Percentiles rank a stretch among this genome's conserved stretches.
phyloP scores from a whole-genome alignment of 176 grass and related monocot species.

The Hordeum vulgare region DNA sequence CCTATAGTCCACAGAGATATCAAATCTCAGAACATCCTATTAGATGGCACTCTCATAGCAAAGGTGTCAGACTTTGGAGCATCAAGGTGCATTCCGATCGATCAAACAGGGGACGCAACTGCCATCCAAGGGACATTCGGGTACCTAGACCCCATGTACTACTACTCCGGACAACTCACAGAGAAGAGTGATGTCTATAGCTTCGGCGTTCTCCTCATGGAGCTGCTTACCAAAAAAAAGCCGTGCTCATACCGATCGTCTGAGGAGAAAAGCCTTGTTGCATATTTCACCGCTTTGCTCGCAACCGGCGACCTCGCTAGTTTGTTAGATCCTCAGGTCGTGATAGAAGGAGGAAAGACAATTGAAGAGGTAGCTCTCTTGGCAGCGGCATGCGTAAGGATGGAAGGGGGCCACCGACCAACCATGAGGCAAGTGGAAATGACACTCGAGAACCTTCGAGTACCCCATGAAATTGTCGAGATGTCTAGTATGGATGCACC shows the following conservation, averaged over 20 bases:
- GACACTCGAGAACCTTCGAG: background rate
- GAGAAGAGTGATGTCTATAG: conserved; percentile 50
- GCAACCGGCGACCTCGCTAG: background rate
- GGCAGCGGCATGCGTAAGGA: conserved; percentile 7
- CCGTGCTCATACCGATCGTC: conserved; percentile 15
- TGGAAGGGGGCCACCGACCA: conserved; percentile 19
- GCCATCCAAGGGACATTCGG: conserved; percentile 46
- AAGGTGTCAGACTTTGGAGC: conserved; percentile 58
- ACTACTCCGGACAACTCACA: conserved; percentile 26
- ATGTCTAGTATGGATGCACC: background rate
- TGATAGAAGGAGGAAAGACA: background rate
- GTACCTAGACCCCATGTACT: conserved; percentile 54
- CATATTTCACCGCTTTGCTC: background rate
- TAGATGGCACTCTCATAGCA: conserved; percentile 5
- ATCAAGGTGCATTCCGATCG: conserved; percentile 39
- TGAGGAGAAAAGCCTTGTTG: background rate
- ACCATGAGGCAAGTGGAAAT: conserved; percentile 25
- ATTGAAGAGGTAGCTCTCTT: conserved; percentile 4
- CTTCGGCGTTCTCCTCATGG: conserved; percentile 48
- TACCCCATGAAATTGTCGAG: background rate
- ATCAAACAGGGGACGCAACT: conserved; percentile 32
- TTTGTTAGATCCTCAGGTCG: background rate
- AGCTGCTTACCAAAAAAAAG: conserved; percentile 35
- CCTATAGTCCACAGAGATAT: conserved; percentile 24
- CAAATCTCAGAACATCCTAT: conserved; percentile 21